phyloP scores from a whole-genome alignment of 176 grass and related monocot species.

The Ampelocalamus luodianensis region DNA sequence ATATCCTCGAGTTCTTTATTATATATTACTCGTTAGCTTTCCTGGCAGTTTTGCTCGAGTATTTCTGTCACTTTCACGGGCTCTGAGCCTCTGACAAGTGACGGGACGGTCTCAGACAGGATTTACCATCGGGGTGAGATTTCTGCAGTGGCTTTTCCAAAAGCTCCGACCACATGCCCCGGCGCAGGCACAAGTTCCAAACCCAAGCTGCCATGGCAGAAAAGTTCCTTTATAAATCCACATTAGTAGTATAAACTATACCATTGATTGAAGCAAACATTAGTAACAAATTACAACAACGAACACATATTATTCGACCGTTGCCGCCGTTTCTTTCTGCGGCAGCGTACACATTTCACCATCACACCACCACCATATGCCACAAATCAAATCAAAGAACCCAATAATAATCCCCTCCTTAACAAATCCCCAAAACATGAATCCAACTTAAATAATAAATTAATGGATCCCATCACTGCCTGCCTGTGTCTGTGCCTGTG shows the following conservation, averaged over 20 bases:
- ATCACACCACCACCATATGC: neutral
- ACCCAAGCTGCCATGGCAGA: conserved; percentile 21
- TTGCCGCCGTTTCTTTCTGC: conserved; percentile 1
- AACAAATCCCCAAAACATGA: no score
- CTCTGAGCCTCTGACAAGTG: neutral
- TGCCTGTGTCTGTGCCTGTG: neutral
- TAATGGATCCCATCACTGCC: neutral
- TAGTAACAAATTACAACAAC: neutral
- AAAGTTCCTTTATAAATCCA: neutral
- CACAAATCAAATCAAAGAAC: neutral
- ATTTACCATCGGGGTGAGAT: conserved; percentile 8
- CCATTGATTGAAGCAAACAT: neutral
- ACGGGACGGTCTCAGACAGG: conserved; percentile 13
- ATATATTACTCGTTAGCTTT: neutral
- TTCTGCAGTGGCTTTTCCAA: neutral
- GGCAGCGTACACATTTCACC: neutral
- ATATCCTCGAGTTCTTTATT: neutral
- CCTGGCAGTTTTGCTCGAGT: neutral
- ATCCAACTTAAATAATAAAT: conserved; percentile 9
- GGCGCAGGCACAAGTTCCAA: neutral
- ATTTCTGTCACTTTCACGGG: neutral
- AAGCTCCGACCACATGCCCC: conserved; percentile 33
- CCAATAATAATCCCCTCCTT: neutral
- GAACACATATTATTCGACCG: neutral
- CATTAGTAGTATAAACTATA: neutral